Evolutionary conservation across 129 eudicot species (phyloP).

Genomic region (sunflower (Helianthus annuus)): DNA sequence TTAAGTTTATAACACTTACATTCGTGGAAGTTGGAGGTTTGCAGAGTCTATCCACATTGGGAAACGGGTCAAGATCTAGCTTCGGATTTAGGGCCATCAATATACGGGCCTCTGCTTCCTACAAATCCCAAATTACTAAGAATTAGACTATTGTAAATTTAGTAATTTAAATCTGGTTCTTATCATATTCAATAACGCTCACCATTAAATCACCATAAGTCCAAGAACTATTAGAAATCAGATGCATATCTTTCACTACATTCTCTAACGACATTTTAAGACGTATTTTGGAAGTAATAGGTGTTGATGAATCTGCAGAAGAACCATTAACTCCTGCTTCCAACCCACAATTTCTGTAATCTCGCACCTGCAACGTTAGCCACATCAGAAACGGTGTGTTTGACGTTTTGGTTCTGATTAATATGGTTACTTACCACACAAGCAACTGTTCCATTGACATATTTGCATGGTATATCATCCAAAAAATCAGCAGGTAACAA

Average conservation of each 20-base stretch:
- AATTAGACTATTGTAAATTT: constrained; percentile 15
- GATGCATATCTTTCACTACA: constrained; percentile 87
- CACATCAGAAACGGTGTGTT: background rate
- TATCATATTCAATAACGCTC: constrained; percentile 30
- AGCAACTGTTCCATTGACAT: constrained; percentile 61
- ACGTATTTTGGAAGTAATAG: constrained; percentile 52
- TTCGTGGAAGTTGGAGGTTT: constrained; percentile 46
- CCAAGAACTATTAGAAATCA: constrained; percentile 78
- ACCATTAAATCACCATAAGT: constrained; percentile 98
- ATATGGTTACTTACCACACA: constrained; percentile 64
- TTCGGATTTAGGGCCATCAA: constrained; percentile 79
- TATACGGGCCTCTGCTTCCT: constrained; percentile 95
- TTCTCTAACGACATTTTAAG: constrained; percentile 92
- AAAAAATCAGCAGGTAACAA: constrained; percentile 78
- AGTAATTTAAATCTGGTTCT: background rate
- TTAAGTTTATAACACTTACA: constrained; percentile 39
- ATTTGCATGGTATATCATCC: constrained; percentile 95
- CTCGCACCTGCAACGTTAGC: constrained; percentile 62
- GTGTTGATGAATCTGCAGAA: constrained; percentile 44
- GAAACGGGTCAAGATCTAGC: constrained; percentile 76
- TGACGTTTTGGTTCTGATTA: background rate
- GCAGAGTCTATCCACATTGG: constrained; percentile 69
- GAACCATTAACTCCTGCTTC: constrained; percentile 52
- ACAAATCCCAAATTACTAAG: constrained; percentile 24
- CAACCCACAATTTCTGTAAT: constrained; percentile 61